Evolutionary conservation across 345 rosid genomes (phyloP), one percentile per base, ranked within the genome.

Genomic region (Eutrema heterophyllum): DNA sequence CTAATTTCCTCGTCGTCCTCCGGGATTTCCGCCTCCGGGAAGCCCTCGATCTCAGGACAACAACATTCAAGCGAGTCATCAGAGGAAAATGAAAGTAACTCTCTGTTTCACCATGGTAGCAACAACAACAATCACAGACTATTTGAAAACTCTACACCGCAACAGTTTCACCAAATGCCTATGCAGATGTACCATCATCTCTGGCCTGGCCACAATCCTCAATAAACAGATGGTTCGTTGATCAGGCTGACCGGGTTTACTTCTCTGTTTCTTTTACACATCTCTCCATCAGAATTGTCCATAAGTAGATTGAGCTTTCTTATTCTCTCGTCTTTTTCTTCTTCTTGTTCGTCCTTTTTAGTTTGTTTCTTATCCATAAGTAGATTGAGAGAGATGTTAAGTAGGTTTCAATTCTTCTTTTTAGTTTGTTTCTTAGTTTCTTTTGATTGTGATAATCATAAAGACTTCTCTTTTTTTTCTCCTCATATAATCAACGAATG

Each of bases 31-130:
- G n/a, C n/a, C n/a, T n/a, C 66, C 73, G 2, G 78, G 79, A 18
- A 95, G 93, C 75, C 90, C 96, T 65, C 79, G 89, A 13, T 86
- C 97, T 46, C 88, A 83, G 97, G 90, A 64, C 85, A 75, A 61
- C 79, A 76, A 63, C 75, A 69, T 11, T 85, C 98, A 6, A 92
- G 92, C 5, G 94, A 86, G 35, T 87, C 98, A n/a, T 95, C 97
- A 3, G 97, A 89, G 29, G 95, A 86, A 32, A 85, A 89, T 53
- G 93, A 88, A n/a, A 79, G 82, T 7, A 55, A 65, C 44, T 64
- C 80, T 57, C 63, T 76, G 0, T 32, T 70, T 46, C 67, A 64
- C 49, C 67, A 52, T 36, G 72, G 61, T 64, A 63, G 26, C 66
- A 76, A 39, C 52, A 76, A 43, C 44, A 60, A 12, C 71, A 73